phyloP scores from a whole-genome alignment of 257 asterid genomes.

The Plectranthus barbatus region DNA sequence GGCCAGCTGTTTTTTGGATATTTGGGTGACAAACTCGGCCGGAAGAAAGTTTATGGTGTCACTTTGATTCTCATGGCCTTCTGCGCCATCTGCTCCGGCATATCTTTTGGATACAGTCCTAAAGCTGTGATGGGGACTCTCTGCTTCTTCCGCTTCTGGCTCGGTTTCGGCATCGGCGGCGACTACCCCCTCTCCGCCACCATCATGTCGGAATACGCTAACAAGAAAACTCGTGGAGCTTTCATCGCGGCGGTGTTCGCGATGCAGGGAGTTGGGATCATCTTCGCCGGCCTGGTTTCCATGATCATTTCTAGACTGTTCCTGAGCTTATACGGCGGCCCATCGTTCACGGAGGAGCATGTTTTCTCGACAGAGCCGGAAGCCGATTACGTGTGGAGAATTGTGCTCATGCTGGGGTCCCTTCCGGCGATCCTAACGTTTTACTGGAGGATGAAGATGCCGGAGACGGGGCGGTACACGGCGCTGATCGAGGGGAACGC shows the following conservation, averaged over 20 bases:
- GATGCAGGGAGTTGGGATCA: conserved; percentile 19
- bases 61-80: conserved; percentile 14
- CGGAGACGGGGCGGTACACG: conserved; percentile 17
- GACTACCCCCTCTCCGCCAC: no score
- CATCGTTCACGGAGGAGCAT: background rate
- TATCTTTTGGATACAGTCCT: background rate
- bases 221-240: no score
- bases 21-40: background rate
- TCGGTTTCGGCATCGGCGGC: no score
- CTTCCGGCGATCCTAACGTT: conserved; percentile 1
- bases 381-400: conserved; percentile 15
- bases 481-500: conserved; percentile 13
- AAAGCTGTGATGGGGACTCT: conserved; percentile 15
- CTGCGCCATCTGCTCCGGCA: conserved; percentile 5
- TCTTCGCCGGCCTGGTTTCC: conserved; percentile 3
- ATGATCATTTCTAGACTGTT: background rate
- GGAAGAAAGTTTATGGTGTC: background rate
- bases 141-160: no score
- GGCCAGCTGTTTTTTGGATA: background rate
- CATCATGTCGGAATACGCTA: no score
- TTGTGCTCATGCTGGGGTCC: background rate
- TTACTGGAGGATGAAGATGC: conserved; percentile 18
- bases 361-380: background rate
- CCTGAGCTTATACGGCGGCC: background rate
- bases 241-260: no score